Evolutionary conservation across 1,284 basidiomycete species (phyloP), one percentile per base, ranked within the genome.

Genomic region (Phaffia rhodozyma): DNA sequence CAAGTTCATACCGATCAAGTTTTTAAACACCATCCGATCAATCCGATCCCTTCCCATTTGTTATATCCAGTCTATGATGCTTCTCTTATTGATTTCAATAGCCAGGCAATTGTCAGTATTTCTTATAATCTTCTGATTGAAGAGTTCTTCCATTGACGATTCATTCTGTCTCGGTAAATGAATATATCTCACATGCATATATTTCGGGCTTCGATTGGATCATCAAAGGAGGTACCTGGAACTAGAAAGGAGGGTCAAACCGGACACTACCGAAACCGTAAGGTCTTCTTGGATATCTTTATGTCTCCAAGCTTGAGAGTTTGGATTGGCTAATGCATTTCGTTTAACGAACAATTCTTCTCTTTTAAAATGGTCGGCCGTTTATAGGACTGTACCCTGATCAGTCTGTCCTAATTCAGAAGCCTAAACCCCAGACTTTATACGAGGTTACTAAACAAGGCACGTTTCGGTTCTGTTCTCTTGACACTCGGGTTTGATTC

Each of bases 401-500:
- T 30, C 9, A 25, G 7, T 62, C 66, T 7, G 59, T 67, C 13
- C 61, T 71, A 49, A 66, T 61, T 20, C 50, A 59, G 21, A 63
- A 68, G 18, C 67, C 62, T 5, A 68, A 73, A 59, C 72, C 75
- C 0, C 58, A 62, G 18, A 73, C 73, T 13, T 67, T 74, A 2
- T 69, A 69, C 63, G 72, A 76, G 68, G 61, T 76, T 25, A 75
- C 76, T 67, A 75, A 76, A 47, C 69, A 73, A 59, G 71, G 75
- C 32, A 34, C 32, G 32, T 9, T 34, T 76, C 55, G 57, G 74
- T 69, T 5, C 38, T 21, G 25, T n/a, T 2, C 43, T 25, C 38
- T 59, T 4, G 32, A 34, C 32, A 34, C 9, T 34, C 32, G 9
- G 9, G 29, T 49, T 32, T 25, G 23, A 27, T n/a, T 11, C 21